These are phyloP conservation scores for Anisodus acutangulus DNA, from an alignment of 257 asterid species.

Conservation along the genomic window DNA sequence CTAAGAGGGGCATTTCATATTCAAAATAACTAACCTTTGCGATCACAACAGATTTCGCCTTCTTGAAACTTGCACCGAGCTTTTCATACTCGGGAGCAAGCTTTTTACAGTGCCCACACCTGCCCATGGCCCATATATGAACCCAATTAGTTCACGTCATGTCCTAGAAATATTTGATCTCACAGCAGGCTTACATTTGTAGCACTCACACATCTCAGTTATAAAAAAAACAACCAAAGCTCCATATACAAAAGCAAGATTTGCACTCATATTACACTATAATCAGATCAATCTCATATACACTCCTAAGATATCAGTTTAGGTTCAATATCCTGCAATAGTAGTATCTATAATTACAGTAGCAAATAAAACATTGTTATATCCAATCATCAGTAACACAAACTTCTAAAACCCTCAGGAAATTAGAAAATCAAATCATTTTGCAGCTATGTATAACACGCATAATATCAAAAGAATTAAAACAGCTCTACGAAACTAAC, in stretches of 20 bases:
- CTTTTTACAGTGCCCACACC: constrained; percentile 99
- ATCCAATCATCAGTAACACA: background rate
- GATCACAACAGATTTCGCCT: constrained; percentile 83
- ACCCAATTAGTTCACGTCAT: background rate
- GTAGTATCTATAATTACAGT: background rate
- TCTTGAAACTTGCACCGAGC: constrained; percentile 92
- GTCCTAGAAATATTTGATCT: background rate
- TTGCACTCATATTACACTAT: background rate
- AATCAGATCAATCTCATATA: constrained; percentile 1
- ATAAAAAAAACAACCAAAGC: background rate
- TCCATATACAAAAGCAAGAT: background rate
- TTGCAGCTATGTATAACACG: background rate
- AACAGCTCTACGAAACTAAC: background rate
- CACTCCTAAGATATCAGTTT: background rate
- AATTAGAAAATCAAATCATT: background rate
- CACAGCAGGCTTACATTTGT: constrained; percentile 3
- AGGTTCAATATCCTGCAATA: background rate
- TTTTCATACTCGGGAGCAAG: constrained; percentile 94
- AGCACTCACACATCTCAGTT: background rate
- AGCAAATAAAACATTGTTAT: background rate
- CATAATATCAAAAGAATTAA: background rate
- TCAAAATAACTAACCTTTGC: constrained; percentile 67
- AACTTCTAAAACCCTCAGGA: background rate
- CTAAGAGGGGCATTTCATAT: background rate
- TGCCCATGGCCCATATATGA: constrained; percentile 44